phyloP scores from a whole-genome alignment of 495 filamentous ascomycete species.

The Zalerion maritima region DNA sequence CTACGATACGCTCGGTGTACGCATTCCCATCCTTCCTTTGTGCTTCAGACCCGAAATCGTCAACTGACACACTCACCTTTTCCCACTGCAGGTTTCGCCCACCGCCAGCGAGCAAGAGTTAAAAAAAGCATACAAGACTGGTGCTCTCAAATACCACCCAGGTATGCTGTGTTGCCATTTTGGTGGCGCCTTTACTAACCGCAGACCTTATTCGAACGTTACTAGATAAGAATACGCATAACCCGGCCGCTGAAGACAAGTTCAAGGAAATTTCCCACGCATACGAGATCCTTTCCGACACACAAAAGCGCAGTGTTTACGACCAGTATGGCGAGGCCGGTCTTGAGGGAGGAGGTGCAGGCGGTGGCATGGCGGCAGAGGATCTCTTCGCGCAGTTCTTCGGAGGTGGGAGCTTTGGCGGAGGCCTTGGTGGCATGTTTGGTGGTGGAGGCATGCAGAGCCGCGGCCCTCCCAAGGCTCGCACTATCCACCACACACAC shows the following conservation, averaged over 20 bases:
- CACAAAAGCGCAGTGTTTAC: constrained; percentile 81
- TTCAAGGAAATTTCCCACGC: constrained; percentile 96
- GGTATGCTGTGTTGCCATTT: constrained; percentile 35
- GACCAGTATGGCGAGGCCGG: constrained; percentile 97
- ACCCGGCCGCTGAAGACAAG: constrained; percentile 86
- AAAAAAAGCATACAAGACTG: constrained; percentile 82
- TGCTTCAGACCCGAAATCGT: background rate
- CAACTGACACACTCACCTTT: constrained; percentile 11
- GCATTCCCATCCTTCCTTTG: constrained; percentile 14
- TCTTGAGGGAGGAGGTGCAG: constrained; percentile 71
- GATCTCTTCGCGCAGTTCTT: constrained; percentile 98
- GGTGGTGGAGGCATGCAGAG: constrained; percentile 73
- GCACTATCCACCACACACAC: constrained; percentile 94
- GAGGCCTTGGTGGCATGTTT: constrained; percentile 69
- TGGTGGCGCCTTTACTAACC: background rate
- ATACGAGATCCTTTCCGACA: constrained; percentile 85
- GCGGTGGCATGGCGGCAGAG: constrained; percentile 85
- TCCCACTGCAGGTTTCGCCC: constrained; percentile 46
- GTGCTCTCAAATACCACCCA: constrained; percentile 80
- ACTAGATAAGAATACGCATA: constrained; percentile 88
- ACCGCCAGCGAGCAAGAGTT: constrained; percentile 62
- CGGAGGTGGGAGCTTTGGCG: constrained; percentile 64
- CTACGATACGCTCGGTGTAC: constrained; percentile 77
- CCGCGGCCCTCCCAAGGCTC: constrained; percentile 79
- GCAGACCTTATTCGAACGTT: constrained; percentile 9